A percentile compares a stretch with the other conserved stretches of the same genome.
phyloP scores from a whole-genome alignment of 129 eudicot genomes.

The Solidago caesia region DNA sequence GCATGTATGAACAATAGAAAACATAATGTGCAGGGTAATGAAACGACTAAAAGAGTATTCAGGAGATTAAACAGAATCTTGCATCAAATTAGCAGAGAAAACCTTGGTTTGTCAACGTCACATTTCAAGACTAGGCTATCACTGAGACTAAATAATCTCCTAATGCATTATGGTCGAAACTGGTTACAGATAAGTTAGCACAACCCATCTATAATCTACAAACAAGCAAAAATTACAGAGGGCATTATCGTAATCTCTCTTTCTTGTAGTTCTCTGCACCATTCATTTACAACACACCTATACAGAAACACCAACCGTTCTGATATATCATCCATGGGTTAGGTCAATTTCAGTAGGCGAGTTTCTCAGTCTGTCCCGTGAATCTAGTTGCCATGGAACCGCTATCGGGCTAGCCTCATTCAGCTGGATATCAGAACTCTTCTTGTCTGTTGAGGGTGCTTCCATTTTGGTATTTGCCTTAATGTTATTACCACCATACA shows the following conservation, averaged over 20 bases:
- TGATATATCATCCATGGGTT: constrained; percentile 50
- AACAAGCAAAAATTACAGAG: constrained; percentile 4
- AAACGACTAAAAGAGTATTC: neutral
- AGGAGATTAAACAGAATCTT: neutral
- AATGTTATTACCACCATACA: constrained; percentile 53
- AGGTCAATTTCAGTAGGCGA: constrained; percentile 71
- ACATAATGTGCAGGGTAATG: neutral
- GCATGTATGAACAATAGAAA: neutral
- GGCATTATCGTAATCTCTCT: constrained; percentile 10
- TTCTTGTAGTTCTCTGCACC: constrained; percentile 15
- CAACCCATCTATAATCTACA: constrained; percentile 34
- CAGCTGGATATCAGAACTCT: constrained; percentile 26
- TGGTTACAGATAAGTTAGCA: constrained; percentile 35
- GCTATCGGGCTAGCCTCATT: constrained; percentile 36
- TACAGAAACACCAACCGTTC: constrained; percentile 35
- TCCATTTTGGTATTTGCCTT: constrained; percentile 52
- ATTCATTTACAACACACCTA: constrained; percentile 57
- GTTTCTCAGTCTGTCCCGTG: constrained; percentile 45
- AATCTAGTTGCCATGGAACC: constrained; percentile 41
- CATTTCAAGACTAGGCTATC: neutral
- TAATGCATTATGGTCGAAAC: constrained; percentile 14
- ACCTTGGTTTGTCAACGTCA: constrained; percentile 1
- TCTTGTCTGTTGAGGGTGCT: constrained; percentile 32
- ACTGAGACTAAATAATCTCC: constrained; percentile 15
- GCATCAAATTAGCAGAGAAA: constrained; percentile 8